phyloP scores from a whole-genome alignment of 768 basidiomycete genomes.

The Naganishia randhawae region DNA sequence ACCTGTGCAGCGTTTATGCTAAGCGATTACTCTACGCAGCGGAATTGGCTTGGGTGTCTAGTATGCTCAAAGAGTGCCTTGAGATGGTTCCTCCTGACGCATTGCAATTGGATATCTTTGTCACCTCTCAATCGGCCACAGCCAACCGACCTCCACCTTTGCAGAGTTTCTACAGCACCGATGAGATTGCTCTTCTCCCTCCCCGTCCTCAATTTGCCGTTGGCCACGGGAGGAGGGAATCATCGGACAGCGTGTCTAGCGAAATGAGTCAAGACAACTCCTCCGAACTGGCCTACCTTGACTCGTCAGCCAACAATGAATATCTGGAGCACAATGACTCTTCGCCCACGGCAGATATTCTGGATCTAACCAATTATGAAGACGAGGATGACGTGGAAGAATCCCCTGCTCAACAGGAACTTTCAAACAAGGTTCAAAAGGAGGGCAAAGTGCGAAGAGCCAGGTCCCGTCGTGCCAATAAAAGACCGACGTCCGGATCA shows the following conservation, averaged over 20 bases:
- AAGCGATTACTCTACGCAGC: slow-evolving; percentile 52
- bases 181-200: slow-evolving; percentile 32
- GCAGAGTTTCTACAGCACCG: slow-evolving; percentile 16
- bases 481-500: slow-evolving; percentile 21
- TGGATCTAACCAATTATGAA: slow-evolving; percentile 73
- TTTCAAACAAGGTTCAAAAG: slow-evolving; percentile 59
- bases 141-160: slow-evolving; percentile 13
- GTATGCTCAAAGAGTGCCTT: slow-evolving; percentile 62
- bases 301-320: slow-evolving; percentile 20
- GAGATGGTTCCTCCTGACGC: slow-evolving; percentile 55
- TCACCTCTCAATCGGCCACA: slow-evolving; percentile 55
- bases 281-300: slow-evolving; percentile 31
- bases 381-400: slow-evolving; percentile 63
- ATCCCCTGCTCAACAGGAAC: slow-evolving; percentile 57
- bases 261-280: slow-evolving; percentile 34
- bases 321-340: slow-evolving; percentile 31
- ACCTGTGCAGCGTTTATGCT: not conserved
- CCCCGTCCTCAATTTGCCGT: slow-evolving; percentile 46
- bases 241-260: slow-evolving; percentile 36
- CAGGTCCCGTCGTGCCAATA: slow-evolving; percentile 50
- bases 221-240: slow-evolving; percentile 31
- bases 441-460: slow-evolving; percentile 63
- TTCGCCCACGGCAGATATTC: slow-evolving; percentile 39
- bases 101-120: slow-evolving; percentile 69
- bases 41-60: slow-evolving; percentile 73